Evolutionary conservation across 2,329 filamentous ascomycete species (phyloP).

Genomic region (Verticillium dahliae): DNA sequence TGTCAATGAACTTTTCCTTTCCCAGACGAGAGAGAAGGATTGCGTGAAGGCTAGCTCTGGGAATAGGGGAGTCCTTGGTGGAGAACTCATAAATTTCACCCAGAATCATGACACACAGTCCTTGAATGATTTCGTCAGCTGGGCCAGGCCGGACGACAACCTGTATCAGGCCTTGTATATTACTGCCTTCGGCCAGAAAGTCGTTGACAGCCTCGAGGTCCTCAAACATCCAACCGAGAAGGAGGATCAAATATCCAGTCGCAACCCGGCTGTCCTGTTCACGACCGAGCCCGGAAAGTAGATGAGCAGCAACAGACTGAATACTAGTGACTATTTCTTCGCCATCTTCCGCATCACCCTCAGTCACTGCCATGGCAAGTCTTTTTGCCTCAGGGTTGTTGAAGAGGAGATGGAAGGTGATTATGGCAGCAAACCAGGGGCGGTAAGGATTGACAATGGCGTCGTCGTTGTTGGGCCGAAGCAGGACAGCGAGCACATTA

Average conservation of each 20-base stretch:
- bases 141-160: constrained; percentile 54
- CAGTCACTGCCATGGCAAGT: constrained; percentile 72
- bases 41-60: constrained; percentile 72
- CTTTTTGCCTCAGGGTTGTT: constrained; percentile 75
- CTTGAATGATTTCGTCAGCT: constrained; percentile 64
- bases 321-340: constrained; percentile 95
- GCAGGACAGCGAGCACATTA: constrained; percentile 79
- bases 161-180: constrained; percentile 79
- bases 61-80: constrained; percentile 90
- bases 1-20: constrained; percentile 81
- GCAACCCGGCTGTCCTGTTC: constrained; percentile 72
- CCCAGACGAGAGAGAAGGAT: constrained; percentile 72
- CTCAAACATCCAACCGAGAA: constrained; percentile 87
- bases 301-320: constrained; percentile 77
- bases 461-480: constrained; percentile 57
- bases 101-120: constrained; percentile 76
- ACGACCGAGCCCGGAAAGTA: constrained; percentile 72
- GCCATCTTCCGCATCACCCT: constrained; percentile 81
- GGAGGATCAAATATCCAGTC: constrained; percentile 82
- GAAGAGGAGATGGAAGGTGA: constrained; percentile 79
- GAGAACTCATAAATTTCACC: constrained; percentile 95
- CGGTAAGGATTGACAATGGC: constrained; percentile 75
- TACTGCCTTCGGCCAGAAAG: constrained; percentile 85
- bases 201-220: constrained; percentile 88
- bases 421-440: constrained; percentile 80